Conservation (phyloP, 345 rosid species). For the Schrenkiella parvula region DNA sequence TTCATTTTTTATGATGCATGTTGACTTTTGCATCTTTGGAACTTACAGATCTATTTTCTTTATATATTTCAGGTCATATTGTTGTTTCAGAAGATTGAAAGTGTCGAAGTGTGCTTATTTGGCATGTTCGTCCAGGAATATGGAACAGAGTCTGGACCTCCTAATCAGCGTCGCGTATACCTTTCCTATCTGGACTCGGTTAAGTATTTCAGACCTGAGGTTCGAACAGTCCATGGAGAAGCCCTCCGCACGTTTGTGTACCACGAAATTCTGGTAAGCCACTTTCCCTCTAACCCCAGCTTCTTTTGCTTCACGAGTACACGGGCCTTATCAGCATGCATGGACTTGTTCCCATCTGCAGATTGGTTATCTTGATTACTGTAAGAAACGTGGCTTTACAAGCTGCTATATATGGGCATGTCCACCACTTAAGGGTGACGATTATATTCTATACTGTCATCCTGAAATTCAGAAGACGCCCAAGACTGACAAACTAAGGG, state of each 20-base stretch:
- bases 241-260: slow-evolving; percentile 66
- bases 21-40: neutral
- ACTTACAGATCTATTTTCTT: neutral
- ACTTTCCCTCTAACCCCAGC: neutral
- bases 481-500: slow-evolving; percentile 85
- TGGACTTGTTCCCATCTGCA: slow-evolving; percentile 30
- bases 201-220: slow-evolving; percentile 91
- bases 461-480: slow-evolving; percentile 98
- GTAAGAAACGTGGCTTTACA: slow-evolving; percentile 89
- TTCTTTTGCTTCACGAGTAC: neutral
- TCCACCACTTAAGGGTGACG: slow-evolving; percentile 98
- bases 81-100: slow-evolving; percentile 92
- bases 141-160: slow-evolving; percentile 71
- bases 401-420: slow-evolving; percentile 99
- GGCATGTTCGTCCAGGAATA: slow-evolving; percentile 98
- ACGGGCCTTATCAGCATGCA: neutral
- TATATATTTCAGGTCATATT: slow-evolving; percentile 58
- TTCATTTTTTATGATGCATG: neutral
- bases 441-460: slow-evolving; percentile 87
- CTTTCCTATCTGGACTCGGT: slow-evolving; percentile 90
- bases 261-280: slow-evolving; percentile 25
- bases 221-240: slow-evolving; percentile 81
- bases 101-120: slow-evolving; percentile 89
- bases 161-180: slow-evolving; percentile 89
- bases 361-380: slow-evolving; percentile 94